Conservation (phyloP, 2,329 filamentous ascomycete species). For the Chrysosporium queenslandicum region DNA sequence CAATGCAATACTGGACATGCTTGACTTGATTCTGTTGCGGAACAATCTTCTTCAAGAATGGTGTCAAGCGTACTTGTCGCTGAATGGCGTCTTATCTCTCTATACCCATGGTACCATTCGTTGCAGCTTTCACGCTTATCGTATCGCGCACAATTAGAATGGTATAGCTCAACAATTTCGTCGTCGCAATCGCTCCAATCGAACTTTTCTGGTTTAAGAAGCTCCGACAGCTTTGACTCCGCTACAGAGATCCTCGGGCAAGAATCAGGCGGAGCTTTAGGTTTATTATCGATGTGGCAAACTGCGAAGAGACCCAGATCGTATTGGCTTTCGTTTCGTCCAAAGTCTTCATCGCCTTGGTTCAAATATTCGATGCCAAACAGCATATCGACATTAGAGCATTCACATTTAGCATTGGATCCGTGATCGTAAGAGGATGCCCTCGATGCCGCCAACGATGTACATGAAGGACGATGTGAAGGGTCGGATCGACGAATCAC, state of each 20-base stretch:
- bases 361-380: conserved; percentile 14
- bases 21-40: too few relatives aligned
- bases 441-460: too few relatives aligned
- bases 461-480: neutral
- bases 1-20: too few relatives aligned
- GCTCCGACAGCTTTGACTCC: neutral
- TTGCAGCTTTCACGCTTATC: neutral
- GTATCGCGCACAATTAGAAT: neutral
- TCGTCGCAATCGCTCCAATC: conserved; percentile 8
- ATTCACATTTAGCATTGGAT: neutral
- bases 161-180: neutral
- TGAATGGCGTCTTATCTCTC: too few relatives aligned
- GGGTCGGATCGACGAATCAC: conserved; percentile 2
- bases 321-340: conserved; percentile 10
- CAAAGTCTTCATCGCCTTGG: neutral
- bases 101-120: neutral
- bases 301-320: conserved; percentile 12
- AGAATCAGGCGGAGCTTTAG: neutral
- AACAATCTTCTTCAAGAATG: too few relatives aligned
- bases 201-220: conserved; percentile 7
- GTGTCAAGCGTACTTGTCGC: too few relatives aligned
- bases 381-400: conserved; percentile 3
- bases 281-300: neutral
- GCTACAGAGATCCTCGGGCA: neutral
- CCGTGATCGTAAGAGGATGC: neutral